Evolutionary conservation across 2,329 filamentous ascomycete genomes (phyloP), one percentile per base, ranked within the genome.

Genomic region (Aspergillus persii): DNA sequence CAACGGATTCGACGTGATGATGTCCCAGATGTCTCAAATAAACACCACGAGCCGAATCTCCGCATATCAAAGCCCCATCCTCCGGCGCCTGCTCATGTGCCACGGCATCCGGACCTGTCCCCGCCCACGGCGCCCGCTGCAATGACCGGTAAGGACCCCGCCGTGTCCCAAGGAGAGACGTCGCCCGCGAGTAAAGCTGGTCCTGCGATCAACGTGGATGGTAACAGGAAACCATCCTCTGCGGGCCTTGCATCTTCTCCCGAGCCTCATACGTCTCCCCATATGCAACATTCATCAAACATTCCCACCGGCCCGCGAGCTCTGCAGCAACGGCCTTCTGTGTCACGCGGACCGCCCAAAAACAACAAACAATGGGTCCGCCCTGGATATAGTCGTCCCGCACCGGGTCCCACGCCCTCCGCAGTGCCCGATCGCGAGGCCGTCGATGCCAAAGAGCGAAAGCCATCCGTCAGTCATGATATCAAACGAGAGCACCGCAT

Each of bases 241-340:
- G 62, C 63, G 3, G 68, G 66, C 29, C 68, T 68, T 23, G 66
- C 69, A 8, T 50, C 63, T 18, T 76, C 75, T 23, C 71, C 69
- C 7, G 67, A 70, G 56, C 64, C 70, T 1, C 70, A 70, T 9
- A 76, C 74, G 5, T 78, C 76, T 3, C 76, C 76, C 23, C 69
- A 68, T 11, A 71, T 74, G 66, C 67, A 71, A 50, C 12, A 41
- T 41, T 62, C 71, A 29, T 69, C 73, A 8, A 74, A 63, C 36
- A 74, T 78, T 23, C 77, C 77, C 11, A 79, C 76, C 8, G 77
- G 75, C 3, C 76, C 77, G 36, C 75, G 77, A 53, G 76, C 76
- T 6, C 68, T 74, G n/a, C 71, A 76, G 50, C 71, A 74, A 58
- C 70, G 73, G 51, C 66, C 68, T 7, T 61, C 69, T 39, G 66